Base-by-base conservation (phyloP, 108 stramenopile species). In the Discostella pseudostelligera region DNA sequence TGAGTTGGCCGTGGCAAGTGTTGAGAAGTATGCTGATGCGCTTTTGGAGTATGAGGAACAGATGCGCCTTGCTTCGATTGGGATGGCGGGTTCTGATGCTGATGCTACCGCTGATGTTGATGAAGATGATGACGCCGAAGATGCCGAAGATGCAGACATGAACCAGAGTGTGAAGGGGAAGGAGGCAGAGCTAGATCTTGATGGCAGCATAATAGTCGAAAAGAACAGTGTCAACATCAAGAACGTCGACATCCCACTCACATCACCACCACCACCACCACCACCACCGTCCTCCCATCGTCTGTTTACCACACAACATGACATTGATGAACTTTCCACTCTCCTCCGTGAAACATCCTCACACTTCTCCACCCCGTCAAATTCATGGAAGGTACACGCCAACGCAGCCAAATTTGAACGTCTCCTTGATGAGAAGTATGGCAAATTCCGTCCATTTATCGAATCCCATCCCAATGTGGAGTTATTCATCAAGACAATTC, bases 401-500 rank as follows among this genome's bases (percentile, higher is more conserved):
- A 90, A 86, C 59, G 88, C 90, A 11, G 87, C 88, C 39, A 87
- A 90, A 56, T 95, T 95, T 69, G 90, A 92, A 68, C 84, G 94
- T 2, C 53, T 74, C 14, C 72, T 95, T 57, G 87, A 90, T 48
- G 91, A 95, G 68, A 84, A 83, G 44, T 95, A 93, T 65, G 94
- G 94, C 1, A 65, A 85, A 12, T 63, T 95, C 40, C 86, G 88
- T 26, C 94, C 91, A 25, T 82, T 95, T 48, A 68, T 95, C 16
- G 84, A 74, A 43, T 24, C 81, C 19, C 81, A 92, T 76, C 93
- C 93, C n/a, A 76, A 91, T 68, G 39, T 91, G 46, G 90, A 94
- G 67, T 20, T 43, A 2, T 72, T 78, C 22, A 65, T 90, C 19
- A 69, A 75, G 19, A 62, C 61, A 14, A 35, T 92, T 4, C 90